Evolutionary conservation across 345 rosid species (phyloP), one percentile per base, ranked within the genome.

Genomic region (Anastatica hierochuntica): DNA sequence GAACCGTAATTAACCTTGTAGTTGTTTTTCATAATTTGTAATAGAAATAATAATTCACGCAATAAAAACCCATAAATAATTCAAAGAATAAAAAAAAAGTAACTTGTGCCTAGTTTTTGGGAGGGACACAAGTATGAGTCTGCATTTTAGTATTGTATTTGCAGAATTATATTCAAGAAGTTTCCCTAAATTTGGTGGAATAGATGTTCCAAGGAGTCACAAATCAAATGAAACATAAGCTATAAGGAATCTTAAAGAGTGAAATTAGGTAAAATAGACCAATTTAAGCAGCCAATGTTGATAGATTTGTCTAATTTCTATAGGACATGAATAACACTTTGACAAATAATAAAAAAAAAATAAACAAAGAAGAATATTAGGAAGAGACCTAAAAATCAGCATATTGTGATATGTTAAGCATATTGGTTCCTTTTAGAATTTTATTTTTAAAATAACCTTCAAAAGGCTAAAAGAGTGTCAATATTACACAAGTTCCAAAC

Each of bases 321-420:
- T 54, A 38, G 19, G 68, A 54, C 15, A 45, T 29, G 42, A 46
- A 54, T 46, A 34, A 42, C 1, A 51, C 29, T 43, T 52, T 36
- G 54, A 30, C 55, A 16, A 16, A 54, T 38, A 13, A 46, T 31
- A 15, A 19, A n/a, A 34, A 14, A 21, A 42, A 36, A n/a, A n/a
- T 14, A 45, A 47, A 8, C 16, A 48, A 48, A 39, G 27, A 38
- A 34, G 38, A 64, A 64, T 48, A 23, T 55, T 64, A 49, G 11
- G 57, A 17, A 24, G 57, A 48, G 69, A 56, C 63, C 30, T 14
- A 56, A 56, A 56, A 64, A 48, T 41, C 50, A 56, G 69, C 20
- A 64, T 56, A 54, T 40, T 12, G 43, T 48, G 56, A 64, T 64
- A 39, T 64, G 37, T 64, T 56, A 55, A 29, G 44, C 62, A 40